Evolutionary conservation across 1,139 yeast genomes (phyloP), one percentile per base, ranked within the genome.

Genomic region (Sporopachydermia cereana): DNA sequence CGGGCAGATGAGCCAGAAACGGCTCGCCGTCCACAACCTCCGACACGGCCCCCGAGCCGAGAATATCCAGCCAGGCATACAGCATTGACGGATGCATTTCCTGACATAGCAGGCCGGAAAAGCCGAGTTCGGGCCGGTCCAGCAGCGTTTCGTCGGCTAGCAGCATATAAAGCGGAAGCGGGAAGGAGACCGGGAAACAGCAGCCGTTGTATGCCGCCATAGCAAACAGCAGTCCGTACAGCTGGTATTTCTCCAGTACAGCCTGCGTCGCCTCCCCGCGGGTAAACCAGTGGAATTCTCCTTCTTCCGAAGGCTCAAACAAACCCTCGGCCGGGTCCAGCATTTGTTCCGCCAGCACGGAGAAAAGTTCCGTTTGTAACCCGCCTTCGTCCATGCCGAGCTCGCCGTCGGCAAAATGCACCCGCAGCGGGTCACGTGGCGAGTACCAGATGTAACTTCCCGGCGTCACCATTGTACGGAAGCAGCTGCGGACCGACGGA

Each of bases 371-470:
- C 24, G 50, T 47, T 44, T 57, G 60, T 3, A 58, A 57, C 3
- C 63, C 63, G 16, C 63, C 63, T 7, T 53, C 54, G 41, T 59
- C 63, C 2, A 54, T 46, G 16, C 56, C 59, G 9, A 56, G 36
- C 29, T 56, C 57, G 4, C 54, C 55, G 3, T 41, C 45, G 1
- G 50, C 50, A 45, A 56, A 56, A 25, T 50, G 41, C 3, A 59
- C 52, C 43, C 51, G 47, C 18, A 58, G 46, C 2, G 62, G 61
- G 3, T 56, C 48, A 7, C 47, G 47, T 9, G 16, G 56, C 16
- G n/a, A n/a, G n/a, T n/a, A n/a, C n/a, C 4, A 18, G n/a, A 20
- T 14, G 25, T 14, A 16, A 17, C 42, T 17, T 36, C 14, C 25
- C 17, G 42, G 14, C 24, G 14, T 17, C n/a, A 16, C 16, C 25